Evolutionary conservation across 2,329 filamentous ascomycete genomes (phyloP), one percentile per base, ranked within the genome.

Genomic region (Fusarium staphyleae): DNA sequence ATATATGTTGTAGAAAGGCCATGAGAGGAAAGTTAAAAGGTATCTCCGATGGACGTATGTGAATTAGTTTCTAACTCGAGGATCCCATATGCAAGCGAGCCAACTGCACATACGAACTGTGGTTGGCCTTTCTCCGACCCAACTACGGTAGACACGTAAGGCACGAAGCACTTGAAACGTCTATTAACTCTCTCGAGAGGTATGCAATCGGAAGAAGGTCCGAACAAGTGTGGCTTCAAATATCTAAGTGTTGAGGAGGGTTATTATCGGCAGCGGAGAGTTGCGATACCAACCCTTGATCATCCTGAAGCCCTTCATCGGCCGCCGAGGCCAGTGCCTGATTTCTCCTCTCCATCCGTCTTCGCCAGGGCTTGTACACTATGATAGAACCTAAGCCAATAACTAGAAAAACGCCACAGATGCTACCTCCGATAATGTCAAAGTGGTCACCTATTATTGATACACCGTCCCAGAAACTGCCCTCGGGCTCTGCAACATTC

Each of bases 391-490:
- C 78, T 2, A 85, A 72, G 0, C 92, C 93, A 39, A 91, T 87
- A 0, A 96, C 72, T 0, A 96, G 74, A 65, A 98, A 98, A 0
- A 90, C 79, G 0, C 87, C 92, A 60, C 93, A 96, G 28, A 99
- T 96, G 13, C 82, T 83, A 1, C 90, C 95, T 9, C 93, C 92
- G 37, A 96, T 87, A 55, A 93, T 83, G 72, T 96, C 91, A 64
- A 91, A 96, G 69, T 92, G 81, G 59, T 96, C 90, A 0, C 89
- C 86, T 1, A 89, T 86, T 1, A 80, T 83, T 42, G 85, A 83
- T 0, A 98, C 89, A 1, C 92, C 93, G 45, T 96, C 87, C 95
- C 95, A 98, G 73, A 98, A 97, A n/a, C 72, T 73, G 0, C 91
- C 92, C 13, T 81, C 47, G 0, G 90, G 88, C 46, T 89, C 79